phyloP scores from a whole-genome alignment of 495 filamentous ascomycete genomes.

The Elaphomyces granulatus region DNA sequence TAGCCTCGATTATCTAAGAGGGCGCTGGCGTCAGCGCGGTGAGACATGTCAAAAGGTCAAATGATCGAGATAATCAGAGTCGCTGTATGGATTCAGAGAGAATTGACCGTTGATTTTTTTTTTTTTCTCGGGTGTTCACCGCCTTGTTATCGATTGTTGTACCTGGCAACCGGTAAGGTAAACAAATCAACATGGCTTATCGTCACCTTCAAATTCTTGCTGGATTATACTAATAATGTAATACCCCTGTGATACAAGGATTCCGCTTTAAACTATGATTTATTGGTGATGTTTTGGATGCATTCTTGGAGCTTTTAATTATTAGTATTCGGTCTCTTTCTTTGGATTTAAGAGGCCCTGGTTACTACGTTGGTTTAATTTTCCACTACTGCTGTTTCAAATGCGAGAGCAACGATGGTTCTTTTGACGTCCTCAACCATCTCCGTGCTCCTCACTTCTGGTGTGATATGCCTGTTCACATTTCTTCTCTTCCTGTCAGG shows the following conservation, averaged over 20 bases:
- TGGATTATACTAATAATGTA: neutral
- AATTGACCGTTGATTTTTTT: neutral
- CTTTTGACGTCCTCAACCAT: slow-evolving; percentile 33
- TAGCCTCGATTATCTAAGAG: slow-evolving; percentile 74
- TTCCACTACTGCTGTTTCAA: neutral
- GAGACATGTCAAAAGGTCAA: slow-evolving; percentile 23
- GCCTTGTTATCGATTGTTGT: slow-evolving; percentile 2
- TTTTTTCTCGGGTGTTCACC: neutral
- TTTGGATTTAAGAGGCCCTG: neutral
- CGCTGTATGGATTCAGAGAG: neutral
- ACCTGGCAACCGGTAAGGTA: slow-evolving; percentile 1
- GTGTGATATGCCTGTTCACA: slow-evolving; percentile 45
- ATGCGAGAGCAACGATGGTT: slow-evolving; percentile 20
- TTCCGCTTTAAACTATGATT: neutral
- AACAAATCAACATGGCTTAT: neutral
- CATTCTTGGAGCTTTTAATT: too few relatives aligned
- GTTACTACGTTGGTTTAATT: neutral
- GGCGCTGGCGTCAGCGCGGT: slow-evolving; percentile 59
- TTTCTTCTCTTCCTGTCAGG: slow-evolving; percentile 53
- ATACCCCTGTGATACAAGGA: neutral
- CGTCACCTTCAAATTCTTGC: too few relatives aligned
- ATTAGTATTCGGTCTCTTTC: neutral
- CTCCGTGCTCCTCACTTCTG: slow-evolving; percentile 29
- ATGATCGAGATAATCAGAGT: neutral
- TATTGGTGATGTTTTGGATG: neutral